Evolutionary conservation across 2,329 filamentous ascomycete genomes (phyloP).

Genomic region (Pseudocercospora macadamiae): DNA sequence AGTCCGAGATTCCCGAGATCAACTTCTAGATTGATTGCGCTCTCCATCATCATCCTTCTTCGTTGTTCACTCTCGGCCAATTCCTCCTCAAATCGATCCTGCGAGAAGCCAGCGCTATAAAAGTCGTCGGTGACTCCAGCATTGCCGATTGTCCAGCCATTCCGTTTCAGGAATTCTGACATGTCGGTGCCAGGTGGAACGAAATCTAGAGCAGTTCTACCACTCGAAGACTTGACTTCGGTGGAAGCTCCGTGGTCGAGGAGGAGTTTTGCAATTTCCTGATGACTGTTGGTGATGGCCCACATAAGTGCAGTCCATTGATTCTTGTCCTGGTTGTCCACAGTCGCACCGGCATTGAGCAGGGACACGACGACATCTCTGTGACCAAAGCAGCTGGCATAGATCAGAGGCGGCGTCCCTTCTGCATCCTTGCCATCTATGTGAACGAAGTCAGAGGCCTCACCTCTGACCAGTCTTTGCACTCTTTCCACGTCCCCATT

Average conservation of each 20-base stretch:
- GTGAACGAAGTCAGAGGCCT: slow-evolving; percentile 75
- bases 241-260: slow-evolving; percentile 94
- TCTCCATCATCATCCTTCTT: slow-evolving; percentile 98
- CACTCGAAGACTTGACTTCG: slow-evolving; percentile 91
- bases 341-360: slow-evolving; percentile 80
- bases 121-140: slow-evolving; percentile 85
- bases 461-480: slow-evolving; percentile 72
- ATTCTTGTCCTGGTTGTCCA: slow-evolving; percentile 93
- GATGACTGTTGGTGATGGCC: slow-evolving; percentile 99
- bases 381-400: slow-evolving; percentile 97
- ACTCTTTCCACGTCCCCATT: slow-evolving; percentile 90
- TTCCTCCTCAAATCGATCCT: slow-evolving; percentile 95
- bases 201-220: slow-evolving; percentile 93
- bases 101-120: slow-evolving; percentile 87
- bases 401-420: slow-evolving; percentile 93
- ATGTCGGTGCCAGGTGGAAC: slow-evolving; percentile 94
- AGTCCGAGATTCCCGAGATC: slow-evolving; percentile 94
- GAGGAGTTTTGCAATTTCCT: slow-evolving; percentile 88
- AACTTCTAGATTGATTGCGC: slow-evolving; percentile 92
- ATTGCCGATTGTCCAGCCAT: slow-evolving; percentile 85
- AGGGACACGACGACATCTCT: slow-evolving; percentile 83
- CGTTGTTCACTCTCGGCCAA: slow-evolving; percentile 96
- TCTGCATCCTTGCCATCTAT: slow-evolving; percentile 89
- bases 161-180: slow-evolving; percentile 91
- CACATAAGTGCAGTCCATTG: slow-evolving; percentile 99